Conservation (phyloP, 2,329 filamentous ascomycete genomes). For the Purpureocillium lavendulum region DNA sequence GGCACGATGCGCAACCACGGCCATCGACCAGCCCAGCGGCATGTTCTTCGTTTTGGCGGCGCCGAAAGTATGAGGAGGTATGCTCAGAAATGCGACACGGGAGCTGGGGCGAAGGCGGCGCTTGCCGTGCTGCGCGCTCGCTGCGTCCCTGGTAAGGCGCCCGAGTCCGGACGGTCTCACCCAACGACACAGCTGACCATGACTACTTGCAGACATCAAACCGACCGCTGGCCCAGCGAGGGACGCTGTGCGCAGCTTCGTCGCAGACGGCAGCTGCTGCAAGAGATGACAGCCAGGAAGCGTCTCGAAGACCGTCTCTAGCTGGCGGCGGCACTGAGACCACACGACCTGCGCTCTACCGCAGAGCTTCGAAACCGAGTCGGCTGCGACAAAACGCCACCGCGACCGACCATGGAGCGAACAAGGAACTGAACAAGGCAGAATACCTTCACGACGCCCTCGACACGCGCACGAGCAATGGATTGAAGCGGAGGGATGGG, state of each 20-base stretch:
- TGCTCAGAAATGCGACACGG: slow-evolving; percentile 24
- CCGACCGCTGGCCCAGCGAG: background rate
- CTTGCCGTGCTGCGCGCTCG: slow-evolving; percentile 13
- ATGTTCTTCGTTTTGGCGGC: background rate
- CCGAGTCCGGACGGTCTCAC: background rate
- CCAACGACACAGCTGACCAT: background rate
- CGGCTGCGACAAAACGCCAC: no score
- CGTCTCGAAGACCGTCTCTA: no score
- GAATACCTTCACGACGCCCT: no score
- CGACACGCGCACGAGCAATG: no score
- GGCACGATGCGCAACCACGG: no score
- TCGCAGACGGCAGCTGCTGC: slow-evolving; percentile 4
- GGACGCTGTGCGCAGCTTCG: background rate
- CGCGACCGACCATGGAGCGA: no score
- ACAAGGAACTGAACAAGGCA: no score
- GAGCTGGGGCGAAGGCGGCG: slow-evolving; percentile 21
- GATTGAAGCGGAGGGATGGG: no score
- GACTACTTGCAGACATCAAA: slow-evolving; percentile 2
- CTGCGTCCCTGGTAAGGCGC: slow-evolving; percentile 13
- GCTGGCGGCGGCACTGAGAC: no score
- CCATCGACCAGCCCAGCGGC: no score
- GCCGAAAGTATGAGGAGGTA: slow-evolving; percentile 24
- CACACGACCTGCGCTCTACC: no score
- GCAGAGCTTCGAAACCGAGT: background rate
- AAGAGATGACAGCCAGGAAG: background rate